These are phyloP conservation scores for Xylaria longipes DNA, from an alignment of 495 filamentous ascomycete species.

Conservation along the genomic window DNA sequence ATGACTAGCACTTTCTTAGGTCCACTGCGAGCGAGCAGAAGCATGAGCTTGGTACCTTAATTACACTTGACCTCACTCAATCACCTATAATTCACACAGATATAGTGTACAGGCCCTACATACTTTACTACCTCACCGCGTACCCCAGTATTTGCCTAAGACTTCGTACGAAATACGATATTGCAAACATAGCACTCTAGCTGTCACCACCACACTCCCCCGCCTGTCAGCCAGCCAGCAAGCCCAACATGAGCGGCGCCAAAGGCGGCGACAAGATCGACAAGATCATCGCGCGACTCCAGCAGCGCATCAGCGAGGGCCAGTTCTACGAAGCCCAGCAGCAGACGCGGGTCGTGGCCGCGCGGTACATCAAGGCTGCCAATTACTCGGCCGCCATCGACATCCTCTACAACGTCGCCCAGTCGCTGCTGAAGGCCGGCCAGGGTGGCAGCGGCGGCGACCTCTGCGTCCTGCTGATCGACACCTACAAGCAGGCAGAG, in stretches of 20 bases:
- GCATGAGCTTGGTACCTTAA: not conserved
- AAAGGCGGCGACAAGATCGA: conserved; percentile 54
- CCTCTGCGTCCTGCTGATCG: conserved; percentile 81
- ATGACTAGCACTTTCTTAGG: not conserved
- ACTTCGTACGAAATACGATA: not conserved
- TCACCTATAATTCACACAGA: not conserved
- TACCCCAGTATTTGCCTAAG: not conserved
- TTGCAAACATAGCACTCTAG: not conserved
- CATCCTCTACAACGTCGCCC: conserved; percentile 82
- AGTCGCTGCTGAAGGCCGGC: conserved; percentile 82
- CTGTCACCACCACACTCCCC: not conserved
- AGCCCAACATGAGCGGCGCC: conserved; percentile 37
- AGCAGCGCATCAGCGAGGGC: conserved; percentile 83
- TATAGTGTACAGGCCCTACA: not conserved
- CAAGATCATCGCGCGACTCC: conserved; percentile 57
- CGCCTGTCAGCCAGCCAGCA: not conserved
- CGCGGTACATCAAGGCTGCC: conserved; percentile 83
- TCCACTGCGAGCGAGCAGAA: conserved; percentile 7
- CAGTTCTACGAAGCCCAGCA: conserved; percentile 98
- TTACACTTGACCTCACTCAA: conserved; percentile 12
- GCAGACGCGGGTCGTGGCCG: conserved; percentile 91
- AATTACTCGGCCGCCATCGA: conserved; percentile 87
- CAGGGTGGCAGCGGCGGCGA: conserved; percentile 94
- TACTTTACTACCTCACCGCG: not conserved
- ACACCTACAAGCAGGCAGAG: conserved; percentile 85